These are phyloP conservation scores for Coniochaeta pulveracea DNA, from an alignment of 2,329 filamentous ascomycete genomes.

Conservation along the genomic window DNA sequence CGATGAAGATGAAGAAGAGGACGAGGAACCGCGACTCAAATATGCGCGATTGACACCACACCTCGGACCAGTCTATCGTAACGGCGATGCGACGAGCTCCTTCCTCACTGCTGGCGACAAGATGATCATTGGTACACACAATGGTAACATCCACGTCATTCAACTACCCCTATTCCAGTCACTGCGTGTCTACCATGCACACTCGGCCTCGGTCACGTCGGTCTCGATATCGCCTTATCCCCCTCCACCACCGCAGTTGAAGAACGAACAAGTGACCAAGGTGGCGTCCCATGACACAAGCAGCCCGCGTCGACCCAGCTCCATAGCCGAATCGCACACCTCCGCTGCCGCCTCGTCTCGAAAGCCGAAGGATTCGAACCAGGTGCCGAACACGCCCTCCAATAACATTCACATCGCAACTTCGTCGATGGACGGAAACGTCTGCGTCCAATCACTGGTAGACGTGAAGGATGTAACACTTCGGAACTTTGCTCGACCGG, in stretches of 20 bases:
- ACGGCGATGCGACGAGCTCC: constrained; percentile 86
- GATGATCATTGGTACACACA: constrained; percentile 94
- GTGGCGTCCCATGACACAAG: constrained; percentile 22
- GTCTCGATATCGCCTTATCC: constrained; percentile 86
- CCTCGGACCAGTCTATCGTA: constrained; percentile 73
- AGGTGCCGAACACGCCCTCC: constrained; percentile 63
- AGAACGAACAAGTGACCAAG: constrained; percentile 26
- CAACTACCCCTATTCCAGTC: constrained; percentile 72
- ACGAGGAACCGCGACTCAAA: constrained; percentile 90
- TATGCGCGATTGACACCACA: constrained; percentile 79
- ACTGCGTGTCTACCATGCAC: constrained; percentile 80
- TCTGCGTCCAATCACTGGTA: constrained; percentile 79
- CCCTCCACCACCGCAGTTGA: constrained; percentile 31
- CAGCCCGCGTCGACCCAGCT: constrained; percentile 21
- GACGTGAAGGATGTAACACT: constrained; percentile 85
- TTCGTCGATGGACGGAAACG: constrained; percentile 89
- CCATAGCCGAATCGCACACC: constrained; percentile 26
- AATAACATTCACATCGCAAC: constrained; percentile 92
- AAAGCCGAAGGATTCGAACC: constrained; percentile 35
- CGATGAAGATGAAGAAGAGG: constrained; percentile 71
- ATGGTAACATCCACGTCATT: constrained; percentile 88
- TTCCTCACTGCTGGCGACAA: constrained; percentile 91
- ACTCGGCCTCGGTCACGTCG: constrained; percentile 80
- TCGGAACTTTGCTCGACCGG: constrained; percentile 84
- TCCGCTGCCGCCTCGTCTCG: constrained; percentile 40